Evolutionary conservation across 2,329 filamentous ascomycete genomes (phyloP), one percentile per base, ranked within the genome.

Genomic region (Aspergillus awamori): DNA sequence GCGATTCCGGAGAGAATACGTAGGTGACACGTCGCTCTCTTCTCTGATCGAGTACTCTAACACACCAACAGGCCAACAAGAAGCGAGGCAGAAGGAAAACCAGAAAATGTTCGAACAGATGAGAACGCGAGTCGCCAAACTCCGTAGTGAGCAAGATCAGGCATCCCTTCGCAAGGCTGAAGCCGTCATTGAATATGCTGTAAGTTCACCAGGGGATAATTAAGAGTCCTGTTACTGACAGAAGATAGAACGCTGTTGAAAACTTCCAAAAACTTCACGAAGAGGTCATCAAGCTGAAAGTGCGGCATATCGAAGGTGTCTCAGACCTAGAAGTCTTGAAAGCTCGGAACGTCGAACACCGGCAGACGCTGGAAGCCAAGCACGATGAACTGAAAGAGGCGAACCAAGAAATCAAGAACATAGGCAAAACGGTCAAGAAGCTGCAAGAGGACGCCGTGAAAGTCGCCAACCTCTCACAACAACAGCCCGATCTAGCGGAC

Each of bases 241-340:
- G 2, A 5, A 15, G 4, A 54, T 51, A 88, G 74, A 83, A 85
- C 65, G 80, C 85, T 4, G 83, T 96, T 7, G 82, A 84, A n/a
- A 72, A 77, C 20, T 83, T 96, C 48, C 85, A 86, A 13, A 76
- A 81, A 53, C 82, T 86, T 5, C 86, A 90, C 56, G 82, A 88
- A 49, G 83, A 84, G 13, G 78, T 92, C 10, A 76, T 93, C 15
- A 87, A 93, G 68, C 87, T 86, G 2, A 85, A 91, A 66, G 82
- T 97, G 48, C 83, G 87, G 63, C 79, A 85, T 0, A 84, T 96
- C 30, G 95, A 99, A 79, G 93, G 92, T 1, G 76, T 82, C n/a
- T 97, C 93, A 0, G 95, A 99, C 69, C 76, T 90, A 2, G 82
- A 86, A 48, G 85, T 85, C 5, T 81, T 97, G n/a, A 85, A 86